Evolutionary conservation across 2,329 filamentous ascomycete genomes (phyloP).

Genomic region (Colletotrichum lentis): DNA sequence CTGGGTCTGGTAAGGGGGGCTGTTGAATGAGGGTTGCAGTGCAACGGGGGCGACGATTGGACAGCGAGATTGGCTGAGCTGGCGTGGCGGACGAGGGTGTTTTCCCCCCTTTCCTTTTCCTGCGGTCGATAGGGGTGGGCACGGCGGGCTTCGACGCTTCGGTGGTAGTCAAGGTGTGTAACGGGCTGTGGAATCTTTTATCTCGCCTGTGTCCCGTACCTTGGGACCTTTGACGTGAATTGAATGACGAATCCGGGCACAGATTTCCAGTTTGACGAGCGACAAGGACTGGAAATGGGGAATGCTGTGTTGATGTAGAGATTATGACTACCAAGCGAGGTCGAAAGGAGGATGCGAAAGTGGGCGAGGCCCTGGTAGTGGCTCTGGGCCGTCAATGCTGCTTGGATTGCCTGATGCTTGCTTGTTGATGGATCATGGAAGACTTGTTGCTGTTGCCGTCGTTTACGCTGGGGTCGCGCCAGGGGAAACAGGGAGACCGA

Average conservation of each 20-base stretch:
- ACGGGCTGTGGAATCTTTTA: constrained; percentile 31
- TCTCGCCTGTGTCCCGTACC: constrained; percentile 29
- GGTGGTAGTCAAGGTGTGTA: constrained; percentile 19
- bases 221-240: constrained; percentile 6
- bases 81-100: constrained; percentile 37
- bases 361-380: constrained; percentile 29
- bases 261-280: constrained; percentile 26
- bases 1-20: constrained; percentile 35
- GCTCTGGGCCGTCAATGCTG: constrained; percentile 30
- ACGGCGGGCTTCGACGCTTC: constrained; percentile 1
- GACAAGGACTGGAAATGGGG: constrained; percentile 35
- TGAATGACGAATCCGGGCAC: constrained; percentile 33
- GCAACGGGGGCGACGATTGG: constrained; percentile 38
- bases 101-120: constrained; percentile 13
- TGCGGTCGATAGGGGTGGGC: constrained; percentile 33
- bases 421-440: constrained; percentile 19
- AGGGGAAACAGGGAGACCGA: constrained; percentile 35
- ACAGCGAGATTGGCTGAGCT: constrained; percentile 37
- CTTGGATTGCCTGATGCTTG: constrained; percentile 29
- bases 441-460: constrained; percentile 20
- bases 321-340: constrained; percentile 32
- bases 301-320: constrained; percentile 28
- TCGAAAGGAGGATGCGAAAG: constrained; percentile 13
- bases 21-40: constrained; percentile 37
- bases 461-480: constrained; percentile 14